A percentile compares a stretch with the other conserved stretches of the same genome.
These are phyloP conservation scores for Dioszegia aurantiaca DNA, from an alignment of 768 basidiomycete genomes.

Conservation along the genomic window DNA sequence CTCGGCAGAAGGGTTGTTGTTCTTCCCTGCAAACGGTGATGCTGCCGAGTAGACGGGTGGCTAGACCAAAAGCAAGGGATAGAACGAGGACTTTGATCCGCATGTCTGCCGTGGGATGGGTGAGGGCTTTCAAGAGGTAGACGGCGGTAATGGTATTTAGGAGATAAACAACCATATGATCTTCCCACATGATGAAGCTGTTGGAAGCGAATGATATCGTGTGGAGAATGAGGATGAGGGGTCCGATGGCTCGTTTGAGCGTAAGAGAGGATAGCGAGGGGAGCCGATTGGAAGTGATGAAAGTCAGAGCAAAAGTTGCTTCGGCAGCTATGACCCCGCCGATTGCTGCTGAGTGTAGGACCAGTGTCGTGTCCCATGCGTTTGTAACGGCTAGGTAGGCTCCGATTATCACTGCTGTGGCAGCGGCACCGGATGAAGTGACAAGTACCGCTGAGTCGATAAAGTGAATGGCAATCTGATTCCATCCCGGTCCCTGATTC, in stretches of 20 bases:
- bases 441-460: constrained; percentile 59
- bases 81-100: constrained; percentile 74
- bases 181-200: constrained; percentile 98
- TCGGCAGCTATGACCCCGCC: constrained; percentile 38
- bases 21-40: constrained; percentile 94
- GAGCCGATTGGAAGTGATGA: constrained; percentile 18
- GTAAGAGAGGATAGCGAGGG: constrained; percentile 8
- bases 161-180: constrained; percentile 73
- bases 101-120: constrained; percentile 67
- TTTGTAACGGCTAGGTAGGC: constrained; percentile 46
- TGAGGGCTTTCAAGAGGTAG: constrained; percentile 62
- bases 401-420: constrained; percentile 56
- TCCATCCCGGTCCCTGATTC: constrained; percentile 49
- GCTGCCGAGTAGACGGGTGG: constrained; percentile 70
- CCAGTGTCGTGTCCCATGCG: constrained; percentile 16
- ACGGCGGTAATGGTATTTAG: constrained; percentile 61
- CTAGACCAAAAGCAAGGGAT: constrained; percentile 63
- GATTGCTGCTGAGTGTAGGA: constrained; percentile 43
- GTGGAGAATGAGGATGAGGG: constrained; percentile 59
- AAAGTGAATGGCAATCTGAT: constrained; percentile 51
- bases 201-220: constrained; percentile 79
- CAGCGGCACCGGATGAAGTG: constrained; percentile 54
- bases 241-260: constrained; percentile 40
- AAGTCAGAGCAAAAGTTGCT: not conserved
- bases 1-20: constrained; percentile 81